Evolutionary conservation across 2,329 filamentous ascomycete genomes (phyloP).

Genomic region (Fusarium multiceps): DNA sequence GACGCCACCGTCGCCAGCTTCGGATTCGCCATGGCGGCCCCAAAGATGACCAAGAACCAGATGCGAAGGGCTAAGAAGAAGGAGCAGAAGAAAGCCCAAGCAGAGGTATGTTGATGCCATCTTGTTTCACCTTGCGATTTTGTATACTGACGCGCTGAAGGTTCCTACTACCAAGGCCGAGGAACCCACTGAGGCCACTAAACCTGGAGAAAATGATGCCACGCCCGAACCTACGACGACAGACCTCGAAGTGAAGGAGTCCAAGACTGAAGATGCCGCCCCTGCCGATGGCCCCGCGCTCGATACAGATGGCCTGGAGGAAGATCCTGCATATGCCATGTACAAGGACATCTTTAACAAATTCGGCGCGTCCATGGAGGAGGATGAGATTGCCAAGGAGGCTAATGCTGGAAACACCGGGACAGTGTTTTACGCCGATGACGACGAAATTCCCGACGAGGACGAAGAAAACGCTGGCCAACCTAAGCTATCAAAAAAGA

Average conservation of each 20-base stretch:
- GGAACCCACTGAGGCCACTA: constrained; percentile 35
- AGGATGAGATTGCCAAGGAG: constrained; percentile 73
- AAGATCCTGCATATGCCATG: constrained; percentile 83
- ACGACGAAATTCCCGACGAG: constrained; percentile 87
- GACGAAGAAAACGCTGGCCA: constrained; percentile 75
- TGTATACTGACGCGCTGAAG: constrained; percentile 39
- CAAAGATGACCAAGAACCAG: constrained; percentile 93
- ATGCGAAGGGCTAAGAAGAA: constrained; percentile 94
- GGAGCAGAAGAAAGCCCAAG: constrained; percentile 79
- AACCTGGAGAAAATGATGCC: constrained; percentile 46
- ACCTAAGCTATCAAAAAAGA: constrained; percentile 90
- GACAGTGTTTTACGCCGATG: constrained; percentile 84
- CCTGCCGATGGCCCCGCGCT: constrained; percentile 63
- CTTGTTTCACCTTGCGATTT: not conserved
- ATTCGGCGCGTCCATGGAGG: constrained; percentile 75
- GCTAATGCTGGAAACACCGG: constrained; percentile 80
- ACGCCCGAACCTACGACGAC: constrained; percentile 51
- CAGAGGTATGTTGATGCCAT: constrained; percentile 57
- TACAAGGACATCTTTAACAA: constrained; percentile 86
- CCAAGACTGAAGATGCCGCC: constrained; percentile 50
- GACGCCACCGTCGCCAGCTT: constrained; percentile 42
- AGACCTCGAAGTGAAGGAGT: constrained; percentile 56
- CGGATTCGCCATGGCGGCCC: constrained; percentile 65
- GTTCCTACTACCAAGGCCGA: constrained; percentile 28
- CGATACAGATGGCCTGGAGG: constrained; percentile 67